Base-by-base conservation (phyloP, 345 rosid species). In the Chamaenerion angustifolium region DNA sequence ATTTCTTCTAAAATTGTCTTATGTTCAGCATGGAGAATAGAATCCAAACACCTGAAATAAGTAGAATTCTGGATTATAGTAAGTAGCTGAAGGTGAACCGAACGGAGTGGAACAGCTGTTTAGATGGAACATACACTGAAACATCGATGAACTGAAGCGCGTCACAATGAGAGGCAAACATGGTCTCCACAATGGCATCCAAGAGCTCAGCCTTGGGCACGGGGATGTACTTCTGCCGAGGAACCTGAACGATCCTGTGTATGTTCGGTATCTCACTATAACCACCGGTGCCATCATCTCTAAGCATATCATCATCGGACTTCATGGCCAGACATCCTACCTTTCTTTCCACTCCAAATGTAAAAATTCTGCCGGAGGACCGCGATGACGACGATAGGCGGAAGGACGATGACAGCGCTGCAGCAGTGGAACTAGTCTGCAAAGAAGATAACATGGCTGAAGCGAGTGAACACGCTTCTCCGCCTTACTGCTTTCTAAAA, bases 21-120 rank as follows among this genome's bases (percentile, higher is more conserved):
- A 64, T 89, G 94, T 65, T 89, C 95, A 0, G 88, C 98, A 53
- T 85, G 90, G 67, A 90, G 77, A 57, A 90, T 80, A 3, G 95
- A 79, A 54, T 86, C 95, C 68, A 90, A 71, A 46, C 79, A 78
- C 64, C 98, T 90, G 17, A 53, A 46, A 57, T 54, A 8, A 7
- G 16, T 35, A 12, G 52, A 15, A 12, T 15, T 6, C 8, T 23
- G 41, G 10, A 49, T 14, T 18, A 12, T 8, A 46, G 48, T 10
- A 14, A 47, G 6, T 12, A 48, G 27, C n/a, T 37, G 37, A 23
- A 25, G 9, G 42, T 16, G 16, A 31, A 42, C n/a, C n/a, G 15
- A 40, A 10, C 14, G 49, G 40, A 43, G 0, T 31, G 7, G 6
- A 31, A 1, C 8, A 31, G 37, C 37, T 31, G 1, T 31, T 31